These are phyloP conservation scores for Trypanosoma platydactyli DNA, from an alignment of 208 protist species.

Conservation along the genomic window DNA sequence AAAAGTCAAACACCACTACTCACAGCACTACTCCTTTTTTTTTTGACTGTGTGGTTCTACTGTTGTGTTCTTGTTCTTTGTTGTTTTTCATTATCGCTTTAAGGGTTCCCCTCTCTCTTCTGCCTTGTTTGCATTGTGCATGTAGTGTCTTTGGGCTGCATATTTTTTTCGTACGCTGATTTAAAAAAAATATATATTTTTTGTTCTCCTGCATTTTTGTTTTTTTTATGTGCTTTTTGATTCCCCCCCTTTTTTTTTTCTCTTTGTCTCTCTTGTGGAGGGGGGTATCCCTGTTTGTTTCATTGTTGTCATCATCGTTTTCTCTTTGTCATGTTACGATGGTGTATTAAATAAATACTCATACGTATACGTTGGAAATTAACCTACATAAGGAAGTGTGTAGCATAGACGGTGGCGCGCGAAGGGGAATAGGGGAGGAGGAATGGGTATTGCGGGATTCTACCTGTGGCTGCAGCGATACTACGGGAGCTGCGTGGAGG, in stretches of 20 bases:
- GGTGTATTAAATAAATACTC: slow-evolving; percentile 13
- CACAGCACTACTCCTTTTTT: no score
- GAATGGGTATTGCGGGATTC: slow-evolving; percentile 91
- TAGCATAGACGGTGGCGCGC: no score
- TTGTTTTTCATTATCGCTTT: slow-evolving; percentile 19
- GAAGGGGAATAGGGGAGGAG: neutral
- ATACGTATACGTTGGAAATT: slow-evolving; percentile 7
- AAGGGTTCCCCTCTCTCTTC: no score
- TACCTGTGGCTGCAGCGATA: slow-evolving; percentile 88
- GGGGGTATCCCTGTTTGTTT: no score
- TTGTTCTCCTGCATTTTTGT: slow-evolving; percentile 1
- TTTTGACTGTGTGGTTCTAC: no score
- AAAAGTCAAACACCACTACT: no score
- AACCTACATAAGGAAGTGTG: neutral
- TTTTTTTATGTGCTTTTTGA: neutral
- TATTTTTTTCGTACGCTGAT: no score
- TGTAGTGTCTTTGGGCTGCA: no score
- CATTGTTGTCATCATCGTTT: no score
- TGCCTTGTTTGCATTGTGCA: no score
- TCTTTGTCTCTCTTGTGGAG: neutral
- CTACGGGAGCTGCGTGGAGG: slow-evolving; percentile 79
- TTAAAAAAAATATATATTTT: slow-evolving; percentile 10
- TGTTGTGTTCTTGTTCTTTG: slow-evolving; percentile 14
- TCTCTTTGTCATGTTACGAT: slow-evolving; percentile 10
- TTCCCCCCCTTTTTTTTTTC: slow-evolving; percentile 7